Evolutionary conservation across 1,284 basidiomycete genomes (phyloP), one percentile per base, ranked within the genome.

Genomic region (Phaffia rhodozyma): DNA sequence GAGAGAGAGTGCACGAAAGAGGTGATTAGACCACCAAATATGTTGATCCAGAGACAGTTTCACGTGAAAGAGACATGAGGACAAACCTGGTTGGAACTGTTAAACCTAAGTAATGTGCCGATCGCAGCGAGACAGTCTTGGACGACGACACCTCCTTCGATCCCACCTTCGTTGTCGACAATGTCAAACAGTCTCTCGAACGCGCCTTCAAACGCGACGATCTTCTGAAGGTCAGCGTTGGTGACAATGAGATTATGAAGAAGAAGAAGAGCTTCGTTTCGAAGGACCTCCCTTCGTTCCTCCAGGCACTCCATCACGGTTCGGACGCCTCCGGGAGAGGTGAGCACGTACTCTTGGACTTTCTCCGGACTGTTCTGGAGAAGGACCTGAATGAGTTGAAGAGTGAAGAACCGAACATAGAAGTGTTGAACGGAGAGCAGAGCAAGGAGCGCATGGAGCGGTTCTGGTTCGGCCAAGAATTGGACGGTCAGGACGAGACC

Each of bases 171-270:
- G 66, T 84, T 81, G 7, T 83, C 81, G 67, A 97, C 83, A 57
- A 91, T 91, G 66, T 86, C 86, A 76, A 98, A 91, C 38, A 97
- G 81, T 72, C 88, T 91, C 77, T 99, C 94, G 72, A 99, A 97
- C 0, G 89, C 89, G 34, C 96, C 93, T 70, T 94, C 92, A 72
- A 99, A 99, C 0, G 93, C 92, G 52, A 97, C 84, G 27, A 97
- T 86, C 77, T 97, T 98, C 73, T 97, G 94, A 58, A 98, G 89
- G 73, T 97, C 92, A 43, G 90, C 84, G 71, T 89, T 97, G 69
- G 91, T 86, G 1, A 84, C 83, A 52, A 89, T 84, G 50, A 98
- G 79, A 5, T 84, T 80, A 63, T 94, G 89, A 43, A 94, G 80
- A 73, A 94, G 83, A 18, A 86, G 81, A 47, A 97, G 83, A 6